Conservation (phyloP, 768 basidiomycete species). For the Xerocomus potaroensis region DNA sequence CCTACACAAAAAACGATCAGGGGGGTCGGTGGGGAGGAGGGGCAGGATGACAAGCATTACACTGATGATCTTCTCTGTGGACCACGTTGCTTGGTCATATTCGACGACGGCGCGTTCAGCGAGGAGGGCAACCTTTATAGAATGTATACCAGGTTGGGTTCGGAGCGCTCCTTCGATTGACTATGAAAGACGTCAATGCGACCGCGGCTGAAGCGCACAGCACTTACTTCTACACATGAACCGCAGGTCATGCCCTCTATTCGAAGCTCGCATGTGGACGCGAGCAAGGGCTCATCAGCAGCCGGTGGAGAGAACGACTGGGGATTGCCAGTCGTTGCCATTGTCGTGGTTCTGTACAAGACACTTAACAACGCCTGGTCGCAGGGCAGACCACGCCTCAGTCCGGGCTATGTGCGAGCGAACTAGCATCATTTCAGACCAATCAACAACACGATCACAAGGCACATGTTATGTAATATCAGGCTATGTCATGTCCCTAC, state of each 20-base stretch:
- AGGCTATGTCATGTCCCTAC: not conserved
- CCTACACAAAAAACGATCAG: constrained; percentile 41
- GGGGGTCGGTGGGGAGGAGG: not conserved
- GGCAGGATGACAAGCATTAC: constrained; percentile 33
- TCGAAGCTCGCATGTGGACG: constrained; percentile 60
- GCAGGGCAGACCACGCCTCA: not conserved
- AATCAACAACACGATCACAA: not conserved
- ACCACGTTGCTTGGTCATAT: constrained; percentile 83
- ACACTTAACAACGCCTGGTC: not conserved
- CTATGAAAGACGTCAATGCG: constrained; percentile 31
- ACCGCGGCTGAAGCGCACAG: not conserved
- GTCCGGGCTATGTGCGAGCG: not conserved
- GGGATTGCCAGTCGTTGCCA: constrained; percentile 7
- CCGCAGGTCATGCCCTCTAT: constrained; percentile 93
- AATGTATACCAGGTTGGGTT: constrained; percentile 82
- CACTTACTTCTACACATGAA: constrained; percentile 77
- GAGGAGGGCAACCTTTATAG: constrained; percentile 92
- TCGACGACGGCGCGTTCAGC: constrained; percentile 91
- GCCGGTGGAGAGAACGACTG: constrained; percentile 14
- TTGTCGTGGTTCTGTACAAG: constrained; percentile 8
- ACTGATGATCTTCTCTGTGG: constrained; percentile 67
- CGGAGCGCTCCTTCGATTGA: constrained; percentile 83
- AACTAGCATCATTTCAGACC: constrained; percentile 10
- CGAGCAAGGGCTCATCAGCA: constrained; percentile 23
- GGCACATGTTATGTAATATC: constrained; percentile 8